Evolutionary conservation across 2,329 filamentous ascomycete species (phyloP).

Genomic region (Scytalidium lignicola): DNA sequence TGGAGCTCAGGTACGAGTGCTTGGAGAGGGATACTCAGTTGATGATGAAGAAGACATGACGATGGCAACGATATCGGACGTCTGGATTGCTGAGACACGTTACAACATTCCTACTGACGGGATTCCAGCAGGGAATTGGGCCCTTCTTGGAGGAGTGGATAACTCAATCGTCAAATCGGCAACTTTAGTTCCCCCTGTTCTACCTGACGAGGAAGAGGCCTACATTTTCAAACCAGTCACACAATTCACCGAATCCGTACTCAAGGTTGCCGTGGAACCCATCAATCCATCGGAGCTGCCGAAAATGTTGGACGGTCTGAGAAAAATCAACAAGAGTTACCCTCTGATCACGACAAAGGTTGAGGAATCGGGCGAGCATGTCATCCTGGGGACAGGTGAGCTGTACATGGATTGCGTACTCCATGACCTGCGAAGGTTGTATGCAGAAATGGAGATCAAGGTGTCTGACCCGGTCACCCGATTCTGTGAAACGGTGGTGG

Average conservation of each 20-base stretch:
- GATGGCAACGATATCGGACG: constrained; percentile 73
- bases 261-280: constrained; percentile 96
- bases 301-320: constrained; percentile 95
- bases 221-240: constrained; percentile 92
- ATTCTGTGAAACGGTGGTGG: constrained; percentile 96
- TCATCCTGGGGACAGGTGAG: constrained; percentile 91
- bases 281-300: constrained; percentile 97
- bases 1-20: constrained; percentile 77
- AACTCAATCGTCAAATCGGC: constrained; percentile 98
- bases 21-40: constrained; percentile 91
- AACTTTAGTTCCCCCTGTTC: constrained; percentile 74
- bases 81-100: constrained; percentile 85
- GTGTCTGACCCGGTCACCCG: constrained; percentile 95
- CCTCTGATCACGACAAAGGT: constrained; percentile 95
- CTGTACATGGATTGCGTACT: constrained; percentile 99
- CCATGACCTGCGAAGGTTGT: constrained; percentile 87
- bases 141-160: constrained; percentile 86
- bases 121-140: constrained; percentile 89
- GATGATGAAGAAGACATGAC: constrained; percentile 99
- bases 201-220: constrained; percentile 84
- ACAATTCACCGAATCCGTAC: constrained; percentile 95
- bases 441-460: constrained; percentile 99
- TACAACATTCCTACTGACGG: constrained; percentile 92
- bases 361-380: constrained; percentile 94
- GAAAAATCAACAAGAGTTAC: constrained; percentile 97